phyloP scores from a whole-genome alignment of 441 rosid species.

The Isatis lusitanica region DNA sequence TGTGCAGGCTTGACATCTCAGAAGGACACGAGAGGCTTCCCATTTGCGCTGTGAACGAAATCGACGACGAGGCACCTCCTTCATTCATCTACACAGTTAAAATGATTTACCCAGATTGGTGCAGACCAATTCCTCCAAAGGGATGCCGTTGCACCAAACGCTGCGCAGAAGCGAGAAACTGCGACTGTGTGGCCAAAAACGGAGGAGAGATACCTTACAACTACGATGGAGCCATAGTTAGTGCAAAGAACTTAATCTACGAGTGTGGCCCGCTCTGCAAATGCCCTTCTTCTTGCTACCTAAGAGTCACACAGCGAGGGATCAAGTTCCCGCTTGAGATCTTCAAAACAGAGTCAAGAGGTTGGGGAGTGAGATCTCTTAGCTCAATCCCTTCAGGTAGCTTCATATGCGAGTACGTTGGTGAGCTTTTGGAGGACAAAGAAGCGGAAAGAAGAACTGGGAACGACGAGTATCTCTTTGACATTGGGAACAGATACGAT shows the following conservation, averaged over 20 bases:
- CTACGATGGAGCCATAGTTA: conserved; percentile 71
- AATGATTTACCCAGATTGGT: conserved; percentile 65
- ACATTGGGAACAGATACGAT: conserved; percentile 66
- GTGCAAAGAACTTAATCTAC: conserved; percentile 59
- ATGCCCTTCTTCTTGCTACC: conserved; percentile 75
- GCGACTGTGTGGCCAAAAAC: conserved; percentile 66
- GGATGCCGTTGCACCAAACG: conserved; percentile 62
- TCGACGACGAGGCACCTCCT: conserved; percentile 73
- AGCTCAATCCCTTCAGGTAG: conserved; percentile 79
- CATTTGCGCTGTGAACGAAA: conserved; percentile 69
- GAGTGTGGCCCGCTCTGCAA: conserved; percentile 88
- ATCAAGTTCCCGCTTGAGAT: conserved; percentile 79
- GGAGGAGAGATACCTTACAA: conserved; percentile 83
- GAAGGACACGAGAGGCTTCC: conserved; percentile 72
- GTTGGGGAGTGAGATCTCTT: conserved; percentile 94
- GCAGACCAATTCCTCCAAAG: conserved; percentile 45
- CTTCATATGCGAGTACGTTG: conserved; percentile 85
- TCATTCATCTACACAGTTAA: conserved; percentile 51
- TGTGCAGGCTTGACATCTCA: conserved; percentile 64
- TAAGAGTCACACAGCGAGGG: conserved; percentile 78
- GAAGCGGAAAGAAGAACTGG: conserved; percentile 77
- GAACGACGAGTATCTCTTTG: conserved; percentile 82
- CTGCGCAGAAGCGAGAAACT: conserved; percentile 55
- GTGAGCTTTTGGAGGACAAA: conserved; percentile 76
- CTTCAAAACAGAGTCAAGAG: conserved; percentile 74